Conservation (phyloP, 2,329 filamentous ascomycete species). For the Pleurostoma richardsiae region DNA sequence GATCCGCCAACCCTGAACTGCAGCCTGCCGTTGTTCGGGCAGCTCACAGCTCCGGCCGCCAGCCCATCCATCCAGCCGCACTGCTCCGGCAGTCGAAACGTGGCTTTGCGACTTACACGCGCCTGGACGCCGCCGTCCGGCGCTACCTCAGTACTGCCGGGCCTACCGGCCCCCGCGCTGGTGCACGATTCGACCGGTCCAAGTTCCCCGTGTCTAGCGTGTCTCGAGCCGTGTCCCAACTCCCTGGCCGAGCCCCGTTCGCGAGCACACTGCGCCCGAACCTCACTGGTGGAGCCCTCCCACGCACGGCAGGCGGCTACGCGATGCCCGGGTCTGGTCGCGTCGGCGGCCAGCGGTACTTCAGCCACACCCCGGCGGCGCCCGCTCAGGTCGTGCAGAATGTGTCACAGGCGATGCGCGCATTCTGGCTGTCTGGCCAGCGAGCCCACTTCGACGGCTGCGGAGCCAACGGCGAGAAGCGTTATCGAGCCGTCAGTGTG, state of each 20-base stretch:
- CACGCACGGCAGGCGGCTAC: conserved; percentile 88
- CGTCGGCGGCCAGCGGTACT: conserved; percentile 72
- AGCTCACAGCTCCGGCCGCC: conserved; percentile 29
- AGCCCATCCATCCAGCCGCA: conserved; percentile 47
- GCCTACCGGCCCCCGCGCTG: conserved; percentile 22
- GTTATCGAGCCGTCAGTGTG: conserved; percentile 71
- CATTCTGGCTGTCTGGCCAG: conserved; percentile 87
- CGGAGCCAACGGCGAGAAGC: conserved; percentile 67
- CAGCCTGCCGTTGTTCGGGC: conserved; percentile 39
- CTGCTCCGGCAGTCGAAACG: conserved; percentile 45
- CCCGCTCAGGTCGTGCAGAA: conserved; percentile 91
- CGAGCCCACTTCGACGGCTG: conserved; percentile 83
- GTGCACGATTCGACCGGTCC: conserved; percentile 38
- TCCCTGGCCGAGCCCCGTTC: conserved; percentile 77
- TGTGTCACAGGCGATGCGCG: conserved; percentile 87
- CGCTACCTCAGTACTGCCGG: conserved; percentile 44
- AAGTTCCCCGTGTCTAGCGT: conserved; percentile 44
- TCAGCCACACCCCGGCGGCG: conserved; percentile 79
- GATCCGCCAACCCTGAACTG: conserved; percentile 38
- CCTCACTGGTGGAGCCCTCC: conserved; percentile 79
- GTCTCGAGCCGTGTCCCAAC: conserved; percentile 48
- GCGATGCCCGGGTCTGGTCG: conserved; percentile 63
- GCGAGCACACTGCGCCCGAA: conserved; percentile 86
- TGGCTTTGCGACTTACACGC: conserved; percentile 31
- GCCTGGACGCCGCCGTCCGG: conserved; percentile 39